Conservation (phyloP, 805 yeast species). For the Lipomyces yamanashiensis region DNA sequence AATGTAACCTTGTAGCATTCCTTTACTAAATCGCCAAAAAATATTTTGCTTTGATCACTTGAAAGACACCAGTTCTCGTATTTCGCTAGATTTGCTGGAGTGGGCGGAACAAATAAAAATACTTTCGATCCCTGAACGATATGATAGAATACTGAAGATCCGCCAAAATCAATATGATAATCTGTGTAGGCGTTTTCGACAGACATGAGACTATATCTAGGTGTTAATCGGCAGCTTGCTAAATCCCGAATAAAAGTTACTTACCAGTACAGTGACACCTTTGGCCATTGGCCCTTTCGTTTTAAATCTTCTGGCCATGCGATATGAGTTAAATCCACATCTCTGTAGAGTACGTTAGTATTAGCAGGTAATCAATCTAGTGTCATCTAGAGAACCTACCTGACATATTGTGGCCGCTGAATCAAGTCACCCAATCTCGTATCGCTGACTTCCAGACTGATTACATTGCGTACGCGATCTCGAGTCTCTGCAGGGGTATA, state of each 20-base stretch:
- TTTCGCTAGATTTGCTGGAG: slow-evolving; percentile 59
- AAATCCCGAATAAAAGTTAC: not conserved
- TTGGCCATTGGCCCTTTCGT: slow-evolving; percentile 41
- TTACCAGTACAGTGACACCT: slow-evolving; percentile 65
- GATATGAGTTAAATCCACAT: slow-evolving; percentile 68
- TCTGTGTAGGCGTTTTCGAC: slow-evolving; percentile 82
- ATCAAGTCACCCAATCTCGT: slow-evolving; percentile 57
- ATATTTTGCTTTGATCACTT: slow-evolving; percentile 62
- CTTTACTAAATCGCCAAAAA: slow-evolving; percentile 62
- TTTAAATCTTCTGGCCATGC: slow-evolving; percentile 56
- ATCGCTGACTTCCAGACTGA: slow-evolving; percentile 76
- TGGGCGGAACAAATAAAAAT: slow-evolving; percentile 81
- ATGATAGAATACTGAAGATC: slow-evolving; percentile 88
- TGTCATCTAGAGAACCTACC: slow-evolving; percentile 40
- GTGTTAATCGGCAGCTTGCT: not conserved
- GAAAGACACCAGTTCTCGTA: slow-evolving; percentile 77
- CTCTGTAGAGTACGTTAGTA: slow-evolving; percentile 28
- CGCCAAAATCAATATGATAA: slow-evolving; percentile 91
- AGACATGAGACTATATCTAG: slow-evolving; percentile 63
- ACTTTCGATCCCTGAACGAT: slow-evolving; percentile 74
- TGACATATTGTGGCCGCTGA: slow-evolving; percentile 68
- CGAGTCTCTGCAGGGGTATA: slow-evolving; percentile 51
- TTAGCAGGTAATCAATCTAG: too few relatives aligned
- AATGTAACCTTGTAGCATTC: slow-evolving; percentile 62
- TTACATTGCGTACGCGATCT: slow-evolving; percentile 76